Evolutionary conservation across 2,329 filamentous ascomycete species (phyloP).

Genomic region (Lizonia empirigonia): DNA sequence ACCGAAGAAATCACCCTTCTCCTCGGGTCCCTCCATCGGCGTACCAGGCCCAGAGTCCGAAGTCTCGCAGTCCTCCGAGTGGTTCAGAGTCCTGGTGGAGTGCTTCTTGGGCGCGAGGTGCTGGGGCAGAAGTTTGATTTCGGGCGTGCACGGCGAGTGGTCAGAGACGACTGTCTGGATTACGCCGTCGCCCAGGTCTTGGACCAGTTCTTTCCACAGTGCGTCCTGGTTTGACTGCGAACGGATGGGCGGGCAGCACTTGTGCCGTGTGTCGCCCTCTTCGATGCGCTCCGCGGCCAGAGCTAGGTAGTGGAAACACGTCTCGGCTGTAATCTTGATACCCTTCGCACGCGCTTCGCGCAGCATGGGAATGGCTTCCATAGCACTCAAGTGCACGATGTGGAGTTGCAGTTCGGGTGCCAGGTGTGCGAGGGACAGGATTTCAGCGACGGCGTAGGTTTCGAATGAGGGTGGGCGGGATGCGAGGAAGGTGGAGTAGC

Average conservation of each 20-base stretch:
- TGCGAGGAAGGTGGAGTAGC: constrained; percentile 89
- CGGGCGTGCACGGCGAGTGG: constrained; percentile 93
- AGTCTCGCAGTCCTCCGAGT: constrained; percentile 46
- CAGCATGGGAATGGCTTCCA: constrained; percentile 82
- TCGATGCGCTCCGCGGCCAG: constrained; percentile 81
- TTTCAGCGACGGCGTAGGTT: constrained; percentile 86
- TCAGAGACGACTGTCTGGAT: constrained; percentile 93
- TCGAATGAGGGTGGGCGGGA: constrained; percentile 90
- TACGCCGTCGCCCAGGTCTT: constrained; percentile 66
- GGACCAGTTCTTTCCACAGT: constrained; percentile 79
- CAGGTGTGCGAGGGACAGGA: constrained; percentile 77
- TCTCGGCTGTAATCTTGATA: constrained; percentile 89
- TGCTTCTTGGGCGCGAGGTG: constrained; percentile 62
- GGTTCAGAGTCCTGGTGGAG: constrained; percentile 37
- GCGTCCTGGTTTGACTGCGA: constrained; percentile 79
- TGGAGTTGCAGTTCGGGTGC: constrained; percentile 86
- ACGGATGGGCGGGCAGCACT: constrained; percentile 93
- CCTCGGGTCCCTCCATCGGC: constrained; percentile 46
- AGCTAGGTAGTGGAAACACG: constrained; percentile 93
- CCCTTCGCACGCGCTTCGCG: constrained; percentile 73
- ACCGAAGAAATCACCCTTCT: constrained; percentile 84
- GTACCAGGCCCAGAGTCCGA: constrained; percentile 39
- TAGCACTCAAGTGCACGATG: constrained; percentile 92
- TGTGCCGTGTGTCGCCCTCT: constrained; percentile 87
- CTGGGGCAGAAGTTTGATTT: constrained; percentile 83